phyloP scores from a whole-genome alignment of 164 flowering plant species.

The Malania oleifera region DNA sequence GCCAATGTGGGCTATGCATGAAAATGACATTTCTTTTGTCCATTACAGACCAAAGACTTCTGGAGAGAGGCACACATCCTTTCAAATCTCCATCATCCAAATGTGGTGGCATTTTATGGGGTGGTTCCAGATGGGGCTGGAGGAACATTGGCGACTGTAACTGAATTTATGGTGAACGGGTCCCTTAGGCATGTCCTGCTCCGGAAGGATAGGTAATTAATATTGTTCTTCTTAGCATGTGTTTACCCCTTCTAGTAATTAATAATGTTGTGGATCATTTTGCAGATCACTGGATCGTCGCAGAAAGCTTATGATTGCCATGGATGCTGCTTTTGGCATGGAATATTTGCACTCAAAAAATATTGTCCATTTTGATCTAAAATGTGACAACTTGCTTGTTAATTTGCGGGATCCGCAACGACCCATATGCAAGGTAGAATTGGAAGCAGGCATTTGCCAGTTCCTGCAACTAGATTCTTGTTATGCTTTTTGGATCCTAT shows the following conservation, averaged over 20 bases:
- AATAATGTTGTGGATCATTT: conserved; percentile 2
- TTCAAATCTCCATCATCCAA: conserved; percentile 70
- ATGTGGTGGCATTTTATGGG: conserved; percentile 72
- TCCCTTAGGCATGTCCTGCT: conserved; percentile 53
- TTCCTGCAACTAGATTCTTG: background rate
- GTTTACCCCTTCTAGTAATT: background rate
- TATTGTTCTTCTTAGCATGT: background rate
- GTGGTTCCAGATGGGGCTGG: conserved; percentile 63
- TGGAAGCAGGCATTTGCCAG: too few relatives aligned
- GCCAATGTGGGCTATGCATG: background rate
- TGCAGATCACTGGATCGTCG: conserved; percentile 49
- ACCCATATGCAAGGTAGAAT: conserved; percentile 68
- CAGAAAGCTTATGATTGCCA: conserved; percentile 54
- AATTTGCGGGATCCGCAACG: conserved; percentile 60
- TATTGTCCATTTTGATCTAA: conserved; percentile 72
- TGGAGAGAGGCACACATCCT: conserved; percentile 72
- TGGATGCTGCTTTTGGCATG: conserved; percentile 86
- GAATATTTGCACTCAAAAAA: conserved; percentile 67
- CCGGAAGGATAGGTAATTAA: conserved; percentile 42
- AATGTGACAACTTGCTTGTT: conserved; percentile 67
- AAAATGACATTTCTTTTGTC: conserved; percentile 12
- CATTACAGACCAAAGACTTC: conserved; percentile 47
- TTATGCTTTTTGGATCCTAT: background rate
- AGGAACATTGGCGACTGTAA: conserved; percentile 62
- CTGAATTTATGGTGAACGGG: conserved; percentile 69